Base-by-base conservation (phyloP, 495 filamentous ascomycete species). In the Podospora anserina region DNA sequence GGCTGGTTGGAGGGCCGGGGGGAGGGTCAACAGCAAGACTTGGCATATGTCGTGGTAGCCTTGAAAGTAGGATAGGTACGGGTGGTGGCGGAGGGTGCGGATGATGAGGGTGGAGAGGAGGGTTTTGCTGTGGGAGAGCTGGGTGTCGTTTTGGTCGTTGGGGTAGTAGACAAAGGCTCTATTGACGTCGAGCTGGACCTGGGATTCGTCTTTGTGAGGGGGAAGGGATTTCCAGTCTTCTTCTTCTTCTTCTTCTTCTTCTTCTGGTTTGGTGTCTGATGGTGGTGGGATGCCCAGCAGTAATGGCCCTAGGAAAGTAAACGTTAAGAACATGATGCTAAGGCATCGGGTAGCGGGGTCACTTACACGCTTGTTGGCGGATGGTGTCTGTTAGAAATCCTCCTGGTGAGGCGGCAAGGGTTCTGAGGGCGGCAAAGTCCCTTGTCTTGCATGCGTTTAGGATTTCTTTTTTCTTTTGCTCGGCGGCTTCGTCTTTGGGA, bases 31-130 rank as follows among this genome's bases (percentile, higher is more conserved):
- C 4, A 97, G 86, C 60, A 99, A 83, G n/a, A 99, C 95, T 77
- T 98, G 96, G 70, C 91, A 94, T 74, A 99, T 97, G 79, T 99
- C 95, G 76, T 99, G 95, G 79, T 96, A 99, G 69, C 95, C 95
- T 83, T 99, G 95, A 80, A 98, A 98, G 79, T 99, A 99, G 79
- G 87, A 91, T 15, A 99, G 88, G 82, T 90, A 89, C 4, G 95
- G 96, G 73, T 97, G 84, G 11, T 86, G 84, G 19, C 95, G 86
- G 27, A 97, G 85, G 20, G 93, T 86, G 69, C 89, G 83, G 55
- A 83, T 85, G 74, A 97, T 97, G 20, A 97, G 81, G 66, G 85
- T 77, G 16, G 89, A 92, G 26, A 97, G 85, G 75, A 92, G 87
- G 55, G 79, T 70, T 73, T 93, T 95, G 70, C 90, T 88, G 54